These are phyloP conservation scores for Boletus semigastroideus DNA, from an alignment of 1,284 basidiomycete species.

Conservation along the genomic window DNA sequence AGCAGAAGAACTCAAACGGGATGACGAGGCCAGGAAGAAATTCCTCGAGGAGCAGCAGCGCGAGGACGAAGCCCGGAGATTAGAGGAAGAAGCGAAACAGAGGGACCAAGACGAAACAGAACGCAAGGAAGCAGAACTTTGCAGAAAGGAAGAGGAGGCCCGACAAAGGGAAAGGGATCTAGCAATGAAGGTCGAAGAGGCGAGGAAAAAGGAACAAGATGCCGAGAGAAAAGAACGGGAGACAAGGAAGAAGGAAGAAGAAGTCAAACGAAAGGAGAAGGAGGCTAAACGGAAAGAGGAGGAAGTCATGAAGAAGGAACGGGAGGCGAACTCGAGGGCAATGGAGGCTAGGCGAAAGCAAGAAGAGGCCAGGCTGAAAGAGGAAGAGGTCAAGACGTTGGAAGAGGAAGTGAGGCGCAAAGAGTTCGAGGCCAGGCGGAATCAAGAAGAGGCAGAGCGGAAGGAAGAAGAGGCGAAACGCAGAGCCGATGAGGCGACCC, in stretches of 20 bases:
- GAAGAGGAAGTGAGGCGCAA: constrained; percentile 32
- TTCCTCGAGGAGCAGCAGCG: constrained; percentile 20
- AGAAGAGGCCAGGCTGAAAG: constrained; percentile 26
- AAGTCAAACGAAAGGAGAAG: constrained; percentile 28
- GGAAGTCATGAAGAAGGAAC: constrained; percentile 30
- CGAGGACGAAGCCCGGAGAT: constrained; percentile 24
- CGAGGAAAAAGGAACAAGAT: constrained; percentile 19
- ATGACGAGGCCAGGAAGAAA: constrained; percentile 28
- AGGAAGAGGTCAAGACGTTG: constrained; percentile 31
- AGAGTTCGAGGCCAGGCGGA: constrained; percentile 28
- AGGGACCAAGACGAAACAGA: constrained; percentile 22
- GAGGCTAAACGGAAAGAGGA: constrained; percentile 32
- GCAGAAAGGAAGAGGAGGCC: constrained; percentile 33
- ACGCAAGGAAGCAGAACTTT: constrained; percentile 30
- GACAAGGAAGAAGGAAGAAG: constrained; percentile 25
- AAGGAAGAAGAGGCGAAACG: constrained; percentile 14
- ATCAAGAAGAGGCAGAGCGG: constrained; percentile 34
- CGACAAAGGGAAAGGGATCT: constrained; percentile 24
- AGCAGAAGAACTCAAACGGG: constrained; percentile 29
- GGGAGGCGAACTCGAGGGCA: constrained; percentile 24
- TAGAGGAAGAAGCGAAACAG: constrained; percentile 21
- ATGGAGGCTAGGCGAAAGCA: constrained; percentile 26
- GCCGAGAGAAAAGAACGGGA: constrained; percentile 25
- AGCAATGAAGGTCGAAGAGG: constrained; percentile 24
- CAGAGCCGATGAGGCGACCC: constrained; percentile 26